Evolutionary conservation across 1,139 yeast genomes (phyloP).

Genomic region (Pichia sp.): DNA sequence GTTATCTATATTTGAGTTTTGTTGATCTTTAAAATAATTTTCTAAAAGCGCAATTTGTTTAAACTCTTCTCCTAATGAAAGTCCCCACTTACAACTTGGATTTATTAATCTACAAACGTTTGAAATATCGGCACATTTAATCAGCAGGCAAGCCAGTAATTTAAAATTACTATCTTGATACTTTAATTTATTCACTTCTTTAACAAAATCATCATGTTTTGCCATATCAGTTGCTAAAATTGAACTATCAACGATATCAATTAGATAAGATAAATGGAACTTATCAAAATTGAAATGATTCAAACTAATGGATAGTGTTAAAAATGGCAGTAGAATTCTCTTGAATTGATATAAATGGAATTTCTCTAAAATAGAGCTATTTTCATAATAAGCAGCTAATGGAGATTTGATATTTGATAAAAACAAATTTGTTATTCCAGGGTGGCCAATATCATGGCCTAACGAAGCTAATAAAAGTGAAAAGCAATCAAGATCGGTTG

Average conservation of each 20-base stretch:
- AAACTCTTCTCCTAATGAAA: conserved; percentile 68
- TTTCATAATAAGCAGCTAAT: conserved; percentile 54
- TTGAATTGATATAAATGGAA: conserved; percentile 74
- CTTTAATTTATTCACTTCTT: conserved; percentile 32
- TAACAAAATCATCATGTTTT: conserved; percentile 70
- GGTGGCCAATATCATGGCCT: conserved; percentile 96
- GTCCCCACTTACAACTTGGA: conserved; percentile 83
- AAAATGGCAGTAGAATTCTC: conserved; percentile 34
- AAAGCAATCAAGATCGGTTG: conserved; percentile 14
- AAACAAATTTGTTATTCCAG: conserved; percentile 83
- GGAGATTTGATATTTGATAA: conserved; percentile 60
- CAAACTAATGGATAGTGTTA: not conserved
- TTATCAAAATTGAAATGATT: not conserved
- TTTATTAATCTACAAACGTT: conserved; percentile 78
- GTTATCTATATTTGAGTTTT: conserved; percentile 4
- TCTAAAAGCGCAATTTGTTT: conserved; percentile 59
- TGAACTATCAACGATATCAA: conserved; percentile 3
- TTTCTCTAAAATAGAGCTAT: conserved; percentile 71
- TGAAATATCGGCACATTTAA: conserved; percentile 92
- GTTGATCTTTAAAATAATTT: conserved; percentile 29
- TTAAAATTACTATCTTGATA: conserved; percentile 18
- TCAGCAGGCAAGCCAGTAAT: conserved; percentile 57
- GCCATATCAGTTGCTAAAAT: conserved; percentile 91
- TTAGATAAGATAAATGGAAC: not conserved
- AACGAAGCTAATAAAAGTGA: conserved; percentile 72